A percentile compares a stretch with the other conserved stretches of the same genome.
Conservation (phyloP, 352 stramenopile species). For the Globisporangium spinosum region DNA sequence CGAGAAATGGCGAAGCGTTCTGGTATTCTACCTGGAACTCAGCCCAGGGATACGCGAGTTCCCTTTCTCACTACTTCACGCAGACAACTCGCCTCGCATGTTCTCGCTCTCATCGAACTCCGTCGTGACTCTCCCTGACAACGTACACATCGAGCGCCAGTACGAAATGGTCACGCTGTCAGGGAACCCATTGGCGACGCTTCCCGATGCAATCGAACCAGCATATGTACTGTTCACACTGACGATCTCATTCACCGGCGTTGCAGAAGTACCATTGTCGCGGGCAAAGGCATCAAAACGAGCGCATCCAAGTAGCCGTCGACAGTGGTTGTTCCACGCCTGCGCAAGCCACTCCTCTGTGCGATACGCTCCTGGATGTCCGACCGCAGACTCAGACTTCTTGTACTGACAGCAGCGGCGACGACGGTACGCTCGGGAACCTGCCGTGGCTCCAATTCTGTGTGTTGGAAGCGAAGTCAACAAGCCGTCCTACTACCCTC, state of each 20-base stretch:
- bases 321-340: too few relatives aligned
- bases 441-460: too few relatives aligned
- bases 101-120: background rate
- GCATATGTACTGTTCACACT: background rate
- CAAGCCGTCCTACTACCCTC: too few relatives aligned
- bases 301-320: background rate
- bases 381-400: too few relatives aligned
- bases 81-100: background rate
- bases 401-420: too few relatives aligned
- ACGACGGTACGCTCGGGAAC: too few relatives aligned
- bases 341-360: too few relatives aligned
- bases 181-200: conserved; percentile 13
- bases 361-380: too few relatives aligned
- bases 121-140: background rate
- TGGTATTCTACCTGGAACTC: conserved; percentile 11
- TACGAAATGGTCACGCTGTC: conserved; percentile 6
- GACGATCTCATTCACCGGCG: background rate
- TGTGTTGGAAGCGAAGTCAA: too few relatives aligned
- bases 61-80: background rate
- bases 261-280: background rate
- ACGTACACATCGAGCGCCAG: background rate
- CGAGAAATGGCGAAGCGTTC: background rate
- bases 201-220: background rate
- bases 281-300: background rate
- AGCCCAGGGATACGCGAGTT: conserved; percentile 8